These are phyloP conservation scores for Cordyceps tenuipes DNA, from an alignment of 2,329 filamentous ascomycete species.

Conservation along the genomic window DNA sequence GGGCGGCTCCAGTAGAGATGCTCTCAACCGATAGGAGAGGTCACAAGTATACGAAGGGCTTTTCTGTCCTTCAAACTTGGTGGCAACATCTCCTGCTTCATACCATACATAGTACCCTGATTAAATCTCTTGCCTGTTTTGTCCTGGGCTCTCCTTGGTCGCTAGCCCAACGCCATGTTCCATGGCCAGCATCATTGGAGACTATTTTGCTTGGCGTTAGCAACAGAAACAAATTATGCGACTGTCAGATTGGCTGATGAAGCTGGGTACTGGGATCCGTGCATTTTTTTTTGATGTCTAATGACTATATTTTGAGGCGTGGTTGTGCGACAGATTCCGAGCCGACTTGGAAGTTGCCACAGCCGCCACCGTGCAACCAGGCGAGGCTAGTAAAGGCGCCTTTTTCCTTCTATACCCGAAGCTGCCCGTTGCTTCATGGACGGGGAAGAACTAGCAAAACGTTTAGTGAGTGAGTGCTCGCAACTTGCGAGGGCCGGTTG, in stretches of 20 bases:
- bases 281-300: background rate
- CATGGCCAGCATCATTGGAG: background rate
- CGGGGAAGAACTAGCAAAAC: background rate
- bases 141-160: background rate
- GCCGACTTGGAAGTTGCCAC: background rate
- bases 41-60: no score
- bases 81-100: background rate
- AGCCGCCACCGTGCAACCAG: background rate
- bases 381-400: background rate
- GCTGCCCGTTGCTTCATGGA: background rate
- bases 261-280: conserved; percentile 1
- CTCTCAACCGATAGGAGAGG: background rate
- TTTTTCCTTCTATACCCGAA: background rate
- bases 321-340: background rate
- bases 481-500: background rate
- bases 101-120: background rate
- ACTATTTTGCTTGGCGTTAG: conserved; percentile 6
- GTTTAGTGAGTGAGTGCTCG: background rate
- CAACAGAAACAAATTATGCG: background rate
- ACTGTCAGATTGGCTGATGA: background rate
- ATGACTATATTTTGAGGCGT: background rate
- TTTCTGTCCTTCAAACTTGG: background rate
- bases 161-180: background rate
- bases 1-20: background rate
- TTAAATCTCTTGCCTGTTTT: background rate